Base-by-base conservation (phyloP, 495 filamentous ascomycete species). In the Hyphodiscus hymeniophilus region DNA sequence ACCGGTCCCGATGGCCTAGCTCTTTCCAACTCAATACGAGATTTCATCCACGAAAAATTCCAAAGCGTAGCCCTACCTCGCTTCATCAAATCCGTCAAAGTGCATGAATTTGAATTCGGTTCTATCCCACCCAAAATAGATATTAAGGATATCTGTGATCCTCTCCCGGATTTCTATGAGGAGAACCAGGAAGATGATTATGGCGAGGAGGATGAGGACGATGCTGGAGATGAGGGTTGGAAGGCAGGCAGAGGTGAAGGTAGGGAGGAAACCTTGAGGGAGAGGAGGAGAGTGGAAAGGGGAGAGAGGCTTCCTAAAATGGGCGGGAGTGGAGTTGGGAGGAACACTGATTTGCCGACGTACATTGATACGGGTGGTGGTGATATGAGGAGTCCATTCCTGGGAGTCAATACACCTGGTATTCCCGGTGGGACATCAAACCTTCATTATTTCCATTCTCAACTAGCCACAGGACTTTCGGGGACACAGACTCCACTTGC, bases 131-230 rank as follows among this genome's bases (percentile, higher is more conserved):
- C 92, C 1, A 78, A 88, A 49, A 69, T 99, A 20, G 88, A 94
- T 62, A 79, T 99, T 35, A 96, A 95, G 66, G 91, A 96, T 57
- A 87, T 99, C 49, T 91, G 90, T 58, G 91, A 97, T 63, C 92
- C 92, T 0, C 77, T 96, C 38, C 78, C 87, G 2, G 92, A 97
- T 53, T 99, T 99, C 60, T 99, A 99, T 69, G 94, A 96, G 57
- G 85, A 87, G 55, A 83, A 87, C 39, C 72, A 80, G 10, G 73
- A 74, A 36, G 73, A 73, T 30, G 63, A 64, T 5, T 64, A 69
- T 17, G 65, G 70, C 30, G 67, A 70, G 13, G 70, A 69, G 0
- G 63, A 65, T 0, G 66, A 70, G 1, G 65, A 65, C 16, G 60
- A 65, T 33, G 65, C 64, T 2, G 47, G 28, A 20, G 50, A 45